Evolutionary conservation across 345 rosid genomes (phyloP), one percentile per base, ranked within the genome.

Genomic region (Bruguiera sexangula): DNA sequence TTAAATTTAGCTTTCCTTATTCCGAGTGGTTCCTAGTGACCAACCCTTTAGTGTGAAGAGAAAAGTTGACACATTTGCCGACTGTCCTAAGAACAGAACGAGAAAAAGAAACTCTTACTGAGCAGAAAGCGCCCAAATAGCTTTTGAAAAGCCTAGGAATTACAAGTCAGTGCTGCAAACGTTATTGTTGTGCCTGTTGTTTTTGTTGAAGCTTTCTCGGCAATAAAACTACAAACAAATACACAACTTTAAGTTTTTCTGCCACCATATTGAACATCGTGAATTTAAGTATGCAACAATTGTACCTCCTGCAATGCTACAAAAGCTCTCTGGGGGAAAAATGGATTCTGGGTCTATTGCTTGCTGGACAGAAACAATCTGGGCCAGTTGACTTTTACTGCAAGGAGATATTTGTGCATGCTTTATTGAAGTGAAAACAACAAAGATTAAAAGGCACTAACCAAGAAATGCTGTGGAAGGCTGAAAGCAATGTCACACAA

Each of bases 261-360:
- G 29, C 19, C 6, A 21, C 29, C 2, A 56, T 56, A 24, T 4
- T 21, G 60, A 56, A 21, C 18, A 22, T 6, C 26, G 18, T 55
- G 27, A n/a, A 55, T 55, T 54, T 20, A 55, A 10, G 55, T 10
- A 37, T 32, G 48, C 43, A 3, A 16, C 22, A 50, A 27, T 10
- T 43, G 19, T 84, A 95, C 99, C 88, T 85, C 84, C 82, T 72
- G 76, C 63, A 67, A 84, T 79, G 51, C 82, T 65, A 77, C 85
- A 74, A 80, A 80, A 83, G 78, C 92, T 82, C 63, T 70, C 78
- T 3, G 75, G 77, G 52, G 89, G 75, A 46, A 95, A 89, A 29
- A 79, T 80, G 39, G 69, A 54, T 21, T 78, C 72, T 20, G 92
- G 87, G 71, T 87, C 87, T 65, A 73, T 21, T 1, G 67, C 70